These are phyloP conservation scores for Cyclotella distinguenda DNA, from an alignment of 108 stramenopile genomes.

Conservation along the genomic window DNA sequence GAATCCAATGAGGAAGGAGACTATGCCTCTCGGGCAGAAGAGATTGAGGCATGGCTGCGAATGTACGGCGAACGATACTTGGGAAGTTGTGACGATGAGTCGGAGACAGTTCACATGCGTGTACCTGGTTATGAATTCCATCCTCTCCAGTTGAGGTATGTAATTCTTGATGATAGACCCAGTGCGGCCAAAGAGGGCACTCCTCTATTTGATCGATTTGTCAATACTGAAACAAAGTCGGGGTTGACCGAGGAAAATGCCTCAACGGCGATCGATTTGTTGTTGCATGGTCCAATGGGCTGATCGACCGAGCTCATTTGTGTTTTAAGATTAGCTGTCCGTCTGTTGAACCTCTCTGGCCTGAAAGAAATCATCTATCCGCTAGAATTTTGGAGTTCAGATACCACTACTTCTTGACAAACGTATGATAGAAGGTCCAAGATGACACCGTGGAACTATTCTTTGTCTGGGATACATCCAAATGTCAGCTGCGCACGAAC, in stretches of 20 bases:
- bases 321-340: too few species aligned
- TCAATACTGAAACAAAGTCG: constrained; percentile 56
- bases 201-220: constrained; percentile 42
- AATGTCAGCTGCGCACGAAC: too few species aligned
- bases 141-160: constrained; percentile 30
- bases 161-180: constrained; percentile 46
- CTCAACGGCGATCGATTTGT: constrained; percentile 26
- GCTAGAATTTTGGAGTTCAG: too few species aligned
- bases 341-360: too few species aligned
- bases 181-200: constrained; percentile 33
- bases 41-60: constrained; percentile 48
- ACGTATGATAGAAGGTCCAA: too few species aligned
- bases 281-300: constrained; percentile 25
- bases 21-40: constrained; percentile 44
- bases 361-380: too few species aligned
- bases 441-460: too few species aligned
- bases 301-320: too few species aligned
- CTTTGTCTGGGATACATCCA: too few species aligned
- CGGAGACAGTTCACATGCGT: not conserved
- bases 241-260: constrained; percentile 44
- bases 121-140: constrained; percentile 26
- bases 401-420: too few species aligned
- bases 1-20: constrained; percentile 30
- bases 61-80: constrained; percentile 34
- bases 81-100: constrained; percentile 5